These are phyloP conservation scores for Scheffersomyces insectosa DNA, from an alignment of 1,139 yeast genomes.

Conservation along the genomic window DNA sequence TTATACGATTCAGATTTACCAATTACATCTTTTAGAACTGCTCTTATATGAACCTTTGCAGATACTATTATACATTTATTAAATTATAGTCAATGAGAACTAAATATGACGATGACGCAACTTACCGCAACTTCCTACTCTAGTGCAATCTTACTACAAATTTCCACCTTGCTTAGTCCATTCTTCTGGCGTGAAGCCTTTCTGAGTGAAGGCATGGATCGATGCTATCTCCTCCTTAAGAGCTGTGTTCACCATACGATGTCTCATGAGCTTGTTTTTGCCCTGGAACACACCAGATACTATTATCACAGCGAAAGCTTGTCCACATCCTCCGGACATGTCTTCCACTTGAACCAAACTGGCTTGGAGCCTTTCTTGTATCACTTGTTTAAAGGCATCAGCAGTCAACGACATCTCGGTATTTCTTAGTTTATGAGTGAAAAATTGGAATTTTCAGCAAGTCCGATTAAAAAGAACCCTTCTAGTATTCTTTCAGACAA, in stretches of 20 bases:
- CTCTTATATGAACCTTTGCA: background rate
- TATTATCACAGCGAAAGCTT: constrained; percentile 82
- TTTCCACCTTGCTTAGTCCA: constrained; percentile 54
- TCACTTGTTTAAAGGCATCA: constrained; percentile 46
- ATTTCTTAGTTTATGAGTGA: background rate
- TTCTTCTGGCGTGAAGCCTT: constrained; percentile 73
- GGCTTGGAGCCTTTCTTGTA: constrained; percentile 53
- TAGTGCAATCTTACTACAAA: constrained; percentile 1
- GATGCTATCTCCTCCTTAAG: constrained; percentile 78
- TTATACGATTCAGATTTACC: too few species aligned
- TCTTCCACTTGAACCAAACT: constrained; percentile 63
- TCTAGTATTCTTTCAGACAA: background rate
- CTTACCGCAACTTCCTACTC: too few species aligned
- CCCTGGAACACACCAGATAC: constrained; percentile 74
- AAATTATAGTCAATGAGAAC: background rate
- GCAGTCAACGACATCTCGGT: constrained; percentile 41
- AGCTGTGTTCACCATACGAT: constrained; percentile 77
- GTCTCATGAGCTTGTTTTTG: constrained; percentile 83
- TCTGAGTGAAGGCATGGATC: constrained; percentile 95
- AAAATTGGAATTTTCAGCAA: background rate
- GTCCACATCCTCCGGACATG: constrained; percentile 86
- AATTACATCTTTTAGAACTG: background rate
- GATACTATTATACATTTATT: background rate
- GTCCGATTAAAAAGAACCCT: background rate
- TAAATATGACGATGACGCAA: too few species aligned